phyloP scores from a whole-genome alignment of 768 basidiomycete genomes.

The Calocybe indica region DNA sequence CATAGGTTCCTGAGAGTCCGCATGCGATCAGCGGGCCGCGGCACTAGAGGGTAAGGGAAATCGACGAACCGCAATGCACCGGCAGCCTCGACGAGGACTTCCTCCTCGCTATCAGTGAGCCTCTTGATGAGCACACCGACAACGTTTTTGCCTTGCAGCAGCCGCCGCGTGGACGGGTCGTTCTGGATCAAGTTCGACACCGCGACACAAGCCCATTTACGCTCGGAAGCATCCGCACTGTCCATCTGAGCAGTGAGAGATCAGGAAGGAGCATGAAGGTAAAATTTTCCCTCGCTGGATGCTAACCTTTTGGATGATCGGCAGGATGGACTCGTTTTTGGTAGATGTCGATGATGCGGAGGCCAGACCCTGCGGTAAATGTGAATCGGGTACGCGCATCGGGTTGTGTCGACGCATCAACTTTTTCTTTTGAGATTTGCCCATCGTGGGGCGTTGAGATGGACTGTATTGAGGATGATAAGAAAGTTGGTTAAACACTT shows the following conservation, averaged over 20 bases:
- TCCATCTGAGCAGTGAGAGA: slow-evolving; percentile 49
- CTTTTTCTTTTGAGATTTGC: slow-evolving; percentile 88
- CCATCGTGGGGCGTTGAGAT: slow-evolving; percentile 49
- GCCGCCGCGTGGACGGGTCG: slow-evolving; percentile 84
- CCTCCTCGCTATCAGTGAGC: slow-evolving; percentile 85
- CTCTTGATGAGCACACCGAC: slow-evolving; percentile 82
- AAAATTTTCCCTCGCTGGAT: not conserved
- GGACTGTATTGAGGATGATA: too few relatives aligned
- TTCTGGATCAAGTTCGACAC: slow-evolving; percentile 95
- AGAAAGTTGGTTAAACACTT: too few relatives aligned
- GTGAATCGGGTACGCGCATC: slow-evolving; percentile 88
- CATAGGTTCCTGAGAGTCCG: slow-evolving; percentile 68
- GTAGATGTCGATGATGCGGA: slow-evolving; percentile 68
- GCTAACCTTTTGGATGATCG: slow-evolving; percentile 83
- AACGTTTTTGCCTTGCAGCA: slow-evolving; percentile 88
- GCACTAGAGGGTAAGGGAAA: not conserved
- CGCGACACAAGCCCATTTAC: slow-evolving; percentile 95
- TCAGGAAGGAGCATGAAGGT: slow-evolving; percentile 1
- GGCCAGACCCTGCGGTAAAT: slow-evolving; percentile 77
- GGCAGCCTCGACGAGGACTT: slow-evolving; percentile 84
- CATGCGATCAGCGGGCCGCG: not conserved
- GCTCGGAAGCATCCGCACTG: slow-evolving; percentile 68
- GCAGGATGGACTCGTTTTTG: slow-evolving; percentile 75
- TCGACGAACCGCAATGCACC: slow-evolving; percentile 75
- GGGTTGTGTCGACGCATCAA: slow-evolving; percentile 87